These are phyloP conservation scores for Xylaria palmicola DNA, from an alignment of 495 filamentous ascomycete genomes.

Conservation along the genomic window DNA sequence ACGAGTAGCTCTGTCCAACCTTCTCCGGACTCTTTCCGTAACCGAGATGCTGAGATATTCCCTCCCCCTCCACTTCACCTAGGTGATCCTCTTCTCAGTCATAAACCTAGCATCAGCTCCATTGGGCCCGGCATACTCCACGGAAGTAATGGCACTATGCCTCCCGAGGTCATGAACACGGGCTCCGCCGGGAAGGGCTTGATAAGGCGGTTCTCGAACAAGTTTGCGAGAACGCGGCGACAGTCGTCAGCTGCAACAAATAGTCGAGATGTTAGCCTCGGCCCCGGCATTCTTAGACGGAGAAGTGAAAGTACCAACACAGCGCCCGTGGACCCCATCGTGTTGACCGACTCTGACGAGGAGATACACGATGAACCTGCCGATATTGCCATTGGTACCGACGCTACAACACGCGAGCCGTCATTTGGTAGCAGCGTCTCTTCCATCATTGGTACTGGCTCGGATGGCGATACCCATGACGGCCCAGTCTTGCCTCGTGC, in stretches of 20 bases:
- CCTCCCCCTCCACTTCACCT: slow-evolving; percentile 38
- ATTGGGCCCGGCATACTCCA: slow-evolving; percentile 29
- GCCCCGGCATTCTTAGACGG: slow-evolving; percentile 81
- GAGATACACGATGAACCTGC: slow-evolving; percentile 45
- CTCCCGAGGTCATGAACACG: slow-evolving; percentile 32
- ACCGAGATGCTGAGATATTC: slow-evolving; percentile 28
- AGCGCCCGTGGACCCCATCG: slow-evolving; percentile 47
- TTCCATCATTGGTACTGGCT: slow-evolving; percentile 36
- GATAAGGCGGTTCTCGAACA: slow-evolving; percentile 49
- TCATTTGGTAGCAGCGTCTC: slow-evolving; percentile 39
- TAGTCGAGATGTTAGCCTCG: slow-evolving; percentile 80
- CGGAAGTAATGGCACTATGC: slow-evolving; percentile 37
- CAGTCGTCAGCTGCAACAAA: slow-evolving; percentile 70
- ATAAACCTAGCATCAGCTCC: slow-evolving; percentile 39
- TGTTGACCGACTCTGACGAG: slow-evolving; percentile 66
- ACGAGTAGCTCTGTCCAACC: slow-evolving; percentile 40
- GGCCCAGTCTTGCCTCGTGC: slow-evolving; percentile 69
- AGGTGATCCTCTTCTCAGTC: slow-evolving; percentile 44
- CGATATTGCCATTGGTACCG: slow-evolving; percentile 27
- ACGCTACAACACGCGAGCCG: slow-evolving; percentile 30
- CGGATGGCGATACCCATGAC: slow-evolving; percentile 35
- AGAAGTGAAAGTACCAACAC: slow-evolving; percentile 83
- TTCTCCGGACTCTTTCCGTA: slow-evolving; percentile 40
- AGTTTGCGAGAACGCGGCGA: slow-evolving; percentile 51
- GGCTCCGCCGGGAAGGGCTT: slow-evolving; percentile 33